Percentiles rank a stretch among this genome's conserved stretches.
Conservation (phyloP, 768 basidiomycete genomes). For the Tylopilus vinaceipallidus region DNA sequence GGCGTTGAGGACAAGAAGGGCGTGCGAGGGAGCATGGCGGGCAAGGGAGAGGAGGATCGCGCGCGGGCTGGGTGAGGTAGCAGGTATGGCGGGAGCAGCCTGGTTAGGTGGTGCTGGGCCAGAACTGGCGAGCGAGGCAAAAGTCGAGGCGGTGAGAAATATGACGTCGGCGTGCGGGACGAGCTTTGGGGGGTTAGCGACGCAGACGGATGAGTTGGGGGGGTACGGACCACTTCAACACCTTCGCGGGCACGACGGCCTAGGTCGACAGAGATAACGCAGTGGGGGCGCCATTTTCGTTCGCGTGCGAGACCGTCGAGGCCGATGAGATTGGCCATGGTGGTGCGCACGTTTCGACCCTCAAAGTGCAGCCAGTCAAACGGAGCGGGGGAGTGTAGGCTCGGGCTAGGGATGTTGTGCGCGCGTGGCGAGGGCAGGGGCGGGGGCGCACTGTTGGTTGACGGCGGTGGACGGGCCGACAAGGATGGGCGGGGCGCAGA, state of each 20-base stretch:
- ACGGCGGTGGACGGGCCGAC: constrained; percentile 31
- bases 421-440: constrained; percentile 7
- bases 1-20: constrained; percentile 80
- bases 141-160: constrained; percentile 49
- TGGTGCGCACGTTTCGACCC: constrained; percentile 76
- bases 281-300: constrained; percentile 79
- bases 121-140: constrained; percentile 16
- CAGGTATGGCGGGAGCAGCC: too few relatives aligned
- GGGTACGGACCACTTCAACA: constrained; percentile 66
- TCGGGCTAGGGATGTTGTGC: constrained; percentile 33
- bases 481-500: constrained; percentile 35
- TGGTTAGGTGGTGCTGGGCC: too few relatives aligned
- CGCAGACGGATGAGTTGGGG: not conserved
- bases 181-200: constrained; percentile 43
- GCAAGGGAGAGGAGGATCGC: constrained; percentile 75
- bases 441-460: constrained; percentile 20
- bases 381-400: constrained; percentile 65
- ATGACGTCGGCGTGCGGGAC: constrained; percentile 81
- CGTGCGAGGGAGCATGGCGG: constrained; percentile 64
- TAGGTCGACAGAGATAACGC: constrained; percentile 79
- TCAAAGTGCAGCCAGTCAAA: constrained; percentile 90
- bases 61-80: constrained; percentile 63
- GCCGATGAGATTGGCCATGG: constrained; percentile 73
- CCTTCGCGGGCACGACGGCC: constrained; percentile 73
- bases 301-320: constrained; percentile 81